Evolutionary conservation across 2,329 filamentous ascomycete species (phyloP), one percentile per base, ranked within the genome.

Genomic region (Remersonia thermophila): DNA sequence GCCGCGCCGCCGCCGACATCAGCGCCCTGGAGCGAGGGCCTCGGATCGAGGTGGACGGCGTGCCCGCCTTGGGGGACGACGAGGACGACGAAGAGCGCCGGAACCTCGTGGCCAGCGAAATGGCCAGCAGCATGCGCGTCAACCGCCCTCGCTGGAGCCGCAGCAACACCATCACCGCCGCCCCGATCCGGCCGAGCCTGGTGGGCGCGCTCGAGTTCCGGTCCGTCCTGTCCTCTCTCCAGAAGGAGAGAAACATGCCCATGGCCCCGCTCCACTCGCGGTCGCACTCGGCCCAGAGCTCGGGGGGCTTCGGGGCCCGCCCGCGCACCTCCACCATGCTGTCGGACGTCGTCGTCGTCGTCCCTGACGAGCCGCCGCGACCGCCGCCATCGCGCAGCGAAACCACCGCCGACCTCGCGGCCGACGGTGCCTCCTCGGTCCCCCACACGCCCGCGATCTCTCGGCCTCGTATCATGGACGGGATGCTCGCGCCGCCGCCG

Each of bases 121-220:
- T 98, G 53, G 80, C 81, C 27, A 91, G 79, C 55, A 94, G 85
- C 55, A 98, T 98, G 91, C 81, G 89, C 38, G 69, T 96, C 18
- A 77, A 77, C 46, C 74, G 85, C 15, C 75, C 83, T 1, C 63
- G 65, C 23, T 67, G 74, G 32, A 69, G 69, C 30, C 71, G 77
- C 44, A 75, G 80, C 46, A 80, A 79, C 45, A 69, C 84, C 2
- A 71, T 87, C 42, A 89, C 79, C 6, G 71, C 87, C 42, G 89
- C 79, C 6, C 82, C 86, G 0, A 95, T 98, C 43, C 73, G 91
- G 30, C 89, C 91, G 1, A 96, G 91, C 63, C 64, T 98, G 32
- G 80, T 98, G 3, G 91, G 91, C 30, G 91, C 84, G 7, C 66
- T 98, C 39, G 91, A 98, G 58, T 98, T 98, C 50, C 74, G 87